phyloP scores from a whole-genome alignment of 2,329 filamentous ascomycete genomes.

The Ophiocordyceps sinensis region DNA sequence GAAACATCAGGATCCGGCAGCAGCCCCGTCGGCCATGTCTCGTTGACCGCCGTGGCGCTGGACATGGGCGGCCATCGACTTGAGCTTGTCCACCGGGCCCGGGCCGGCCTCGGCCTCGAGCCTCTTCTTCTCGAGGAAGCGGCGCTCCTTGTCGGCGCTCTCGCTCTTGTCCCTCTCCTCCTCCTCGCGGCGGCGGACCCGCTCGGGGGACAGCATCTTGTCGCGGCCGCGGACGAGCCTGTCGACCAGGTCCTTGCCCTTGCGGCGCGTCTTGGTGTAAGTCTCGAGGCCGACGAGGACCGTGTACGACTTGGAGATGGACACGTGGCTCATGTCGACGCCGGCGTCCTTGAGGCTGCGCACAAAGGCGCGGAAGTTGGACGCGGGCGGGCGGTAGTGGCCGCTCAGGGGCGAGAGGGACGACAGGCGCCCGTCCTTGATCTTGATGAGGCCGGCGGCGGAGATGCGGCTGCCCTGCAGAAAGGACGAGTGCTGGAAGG shows the following conservation, averaged over 20 bases:
- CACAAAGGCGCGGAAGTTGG: conserved; percentile 74
- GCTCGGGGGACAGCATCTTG: conserved; percentile 46
- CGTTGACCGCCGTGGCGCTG: too few species aligned
- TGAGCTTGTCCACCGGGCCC: conserved; percentile 23
- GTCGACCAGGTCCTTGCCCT: conserved; percentile 40
- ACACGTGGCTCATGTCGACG: conserved; percentile 66
- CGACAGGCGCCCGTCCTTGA: conserved; percentile 65
- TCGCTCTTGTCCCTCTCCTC: conserved; percentile 45
- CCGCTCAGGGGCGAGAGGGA: conserved; percentile 59
- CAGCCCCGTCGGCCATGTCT: too few species aligned
- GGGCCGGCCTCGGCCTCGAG: conserved; percentile 13
- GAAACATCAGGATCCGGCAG: too few species aligned
- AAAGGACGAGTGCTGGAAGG: conserved; percentile 86
- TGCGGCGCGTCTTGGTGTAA: conserved; percentile 55
- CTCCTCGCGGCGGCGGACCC: conserved; percentile 40
- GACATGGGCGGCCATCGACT: conserved; percentile 9
- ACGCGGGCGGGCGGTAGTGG: conserved; percentile 72
- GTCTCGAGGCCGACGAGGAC: conserved; percentile 71
- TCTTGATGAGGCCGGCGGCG: conserved; percentile 71
- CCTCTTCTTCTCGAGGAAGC: conserved; percentile 24
- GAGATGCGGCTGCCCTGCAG: conserved; percentile 69
- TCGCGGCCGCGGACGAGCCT: conserved; percentile 39
- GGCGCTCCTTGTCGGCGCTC: conserved; percentile 37
- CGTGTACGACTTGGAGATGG: conserved; percentile 68
- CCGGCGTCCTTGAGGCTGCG: conserved; percentile 55